Evolutionary conservation across 1,139 yeast genomes (phyloP).

Genomic region (Sporopachydermia cereana): DNA sequence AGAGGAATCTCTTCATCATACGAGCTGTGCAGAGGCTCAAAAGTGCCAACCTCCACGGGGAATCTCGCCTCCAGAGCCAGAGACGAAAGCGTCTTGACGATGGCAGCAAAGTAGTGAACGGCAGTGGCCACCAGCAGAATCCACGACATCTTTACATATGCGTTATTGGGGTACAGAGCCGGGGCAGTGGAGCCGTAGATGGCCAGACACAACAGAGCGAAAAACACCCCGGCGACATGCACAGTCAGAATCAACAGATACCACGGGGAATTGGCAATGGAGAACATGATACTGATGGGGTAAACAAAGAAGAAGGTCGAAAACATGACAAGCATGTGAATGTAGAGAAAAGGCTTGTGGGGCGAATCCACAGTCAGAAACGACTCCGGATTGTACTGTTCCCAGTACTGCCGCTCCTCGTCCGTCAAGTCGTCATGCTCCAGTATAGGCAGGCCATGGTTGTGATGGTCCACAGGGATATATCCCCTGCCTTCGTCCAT

Average conservation of each 20-base stretch:
- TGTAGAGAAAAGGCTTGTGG: slow-evolving; percentile 40
- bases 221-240: slow-evolving; percentile 34
- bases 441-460: slow-evolving; percentile 71
- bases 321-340: slow-evolving; percentile 41
- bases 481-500: neutral
- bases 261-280: slow-evolving; percentile 45
- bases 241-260: slow-evolving; percentile 45
- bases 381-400: slow-evolving; percentile 66
- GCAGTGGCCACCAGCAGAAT: slow-evolving; percentile 42
- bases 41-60: neutral
- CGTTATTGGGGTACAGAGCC: slow-evolving; percentile 66
- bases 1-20: slow-evolving; percentile 14
- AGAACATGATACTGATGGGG: slow-evolving; percentile 59
- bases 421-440: slow-evolving; percentile 51
- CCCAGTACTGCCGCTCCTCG: slow-evolving; percentile 71
- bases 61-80: slow-evolving; percentile 23
- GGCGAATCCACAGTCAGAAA: slow-evolving; percentile 47
- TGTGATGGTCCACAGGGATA: slow-evolving; percentile 37
- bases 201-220: slow-evolving; percentile 47
- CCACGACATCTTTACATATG: slow-evolving; percentile 55
- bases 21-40: neutral
- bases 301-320: slow-evolving; percentile 44
- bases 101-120: slow-evolving; percentile 44
- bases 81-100: slow-evolving; percentile 29
- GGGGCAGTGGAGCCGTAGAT: slow-evolving; percentile 46